Percentiles rank a stretch among this genome's conserved stretches.
Evolutionary conservation across 345 rosid species (phyloP).

Genomic region (Citrus mangshanensis): DNA sequence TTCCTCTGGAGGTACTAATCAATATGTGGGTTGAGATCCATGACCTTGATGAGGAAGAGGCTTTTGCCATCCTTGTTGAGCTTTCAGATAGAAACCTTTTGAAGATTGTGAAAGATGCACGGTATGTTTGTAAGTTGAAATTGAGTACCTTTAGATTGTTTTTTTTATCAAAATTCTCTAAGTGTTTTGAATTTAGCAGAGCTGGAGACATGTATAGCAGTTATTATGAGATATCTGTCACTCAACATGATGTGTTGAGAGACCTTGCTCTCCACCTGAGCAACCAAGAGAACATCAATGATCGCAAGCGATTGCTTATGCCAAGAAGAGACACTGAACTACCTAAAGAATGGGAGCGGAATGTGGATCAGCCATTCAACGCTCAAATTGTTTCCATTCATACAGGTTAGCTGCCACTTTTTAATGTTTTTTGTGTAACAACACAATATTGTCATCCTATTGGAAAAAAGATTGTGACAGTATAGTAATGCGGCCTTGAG

Average conservation of each 20-base stretch:
- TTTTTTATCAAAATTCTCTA: not conserved
- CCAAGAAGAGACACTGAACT: constrained; percentile 54
- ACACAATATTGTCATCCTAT: not conserved
- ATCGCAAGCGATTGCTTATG: constrained; percentile 60
- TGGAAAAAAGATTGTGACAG: not conserved
- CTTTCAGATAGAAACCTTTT: constrained; percentile 78
- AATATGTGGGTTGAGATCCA: constrained; percentile 85
- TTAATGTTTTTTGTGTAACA: not conserved
- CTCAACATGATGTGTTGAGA: constrained; percentile 88
- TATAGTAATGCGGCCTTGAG: not conserved
- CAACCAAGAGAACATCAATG: constrained; percentile 40
- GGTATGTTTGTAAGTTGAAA: constrained; percentile 32
- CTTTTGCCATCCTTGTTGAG: constrained; percentile 66
- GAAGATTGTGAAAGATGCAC: constrained; percentile 72
- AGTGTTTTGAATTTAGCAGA: constrained; percentile 35
- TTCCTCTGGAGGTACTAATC: constrained; percentile 80
- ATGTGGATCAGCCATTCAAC: constrained; percentile 47
- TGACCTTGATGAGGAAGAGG: constrained; percentile 53
- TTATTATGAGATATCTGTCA: constrained; percentile 65
- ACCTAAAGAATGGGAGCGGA: constrained; percentile 87
- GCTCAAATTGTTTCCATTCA: constrained; percentile 85
- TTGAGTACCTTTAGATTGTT: not conserved
- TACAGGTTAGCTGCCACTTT: constrained; percentile 41
- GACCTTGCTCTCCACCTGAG: constrained; percentile 76
- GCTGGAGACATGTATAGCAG: constrained; percentile 66